phyloP scores from a whole-genome alignment of 1,139 yeast genomes.

The Blastobotrys indianensis region DNA sequence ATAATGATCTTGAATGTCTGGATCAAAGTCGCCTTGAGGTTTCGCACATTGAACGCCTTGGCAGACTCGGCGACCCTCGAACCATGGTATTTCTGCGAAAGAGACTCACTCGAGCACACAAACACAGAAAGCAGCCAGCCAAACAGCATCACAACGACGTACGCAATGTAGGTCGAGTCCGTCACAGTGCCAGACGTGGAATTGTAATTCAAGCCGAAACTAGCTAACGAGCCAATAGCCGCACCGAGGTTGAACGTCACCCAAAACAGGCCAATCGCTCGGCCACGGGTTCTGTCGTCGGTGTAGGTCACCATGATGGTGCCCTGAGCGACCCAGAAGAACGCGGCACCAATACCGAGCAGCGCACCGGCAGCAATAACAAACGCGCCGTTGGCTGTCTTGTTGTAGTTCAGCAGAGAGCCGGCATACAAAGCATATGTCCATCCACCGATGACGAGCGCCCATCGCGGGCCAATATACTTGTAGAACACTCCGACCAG shows the following conservation, averaged over 20 bases:
- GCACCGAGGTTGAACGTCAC: slow-evolving; percentile 40
- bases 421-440: slow-evolving; percentile 50
- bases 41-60: slow-evolving; percentile 39
- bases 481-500: slow-evolving; percentile 48
- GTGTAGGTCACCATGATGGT: slow-evolving; percentile 51
- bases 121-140: slow-evolving; percentile 23
- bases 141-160: slow-evolving; percentile 18
- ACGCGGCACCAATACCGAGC: slow-evolving; percentile 50
- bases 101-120: slow-evolving; percentile 38
- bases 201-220: slow-evolving; percentile 20
- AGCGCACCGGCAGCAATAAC: slow-evolving; percentile 53
- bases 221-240: slow-evolving; percentile 29
- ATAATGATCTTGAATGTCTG: slow-evolving; percentile 41
- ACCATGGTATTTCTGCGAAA: no score
- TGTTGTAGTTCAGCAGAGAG: slow-evolving; percentile 43
- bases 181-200: slow-evolving; percentile 26
- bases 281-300: slow-evolving; percentile 45
- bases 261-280: slow-evolving; percentile 41
- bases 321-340: slow-evolving; percentile 55
- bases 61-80: slow-evolving; percentile 44
- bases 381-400: slow-evolving; percentile 46
- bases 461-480: slow-evolving; percentile 38
- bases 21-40: slow-evolving; percentile 39
- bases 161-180: slow-evolving; percentile 21
- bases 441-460: slow-evolving; percentile 45